phyloP scores from a whole-genome alignment of 1,139 yeast genomes.

The Blastobotrys indianensis region DNA sequence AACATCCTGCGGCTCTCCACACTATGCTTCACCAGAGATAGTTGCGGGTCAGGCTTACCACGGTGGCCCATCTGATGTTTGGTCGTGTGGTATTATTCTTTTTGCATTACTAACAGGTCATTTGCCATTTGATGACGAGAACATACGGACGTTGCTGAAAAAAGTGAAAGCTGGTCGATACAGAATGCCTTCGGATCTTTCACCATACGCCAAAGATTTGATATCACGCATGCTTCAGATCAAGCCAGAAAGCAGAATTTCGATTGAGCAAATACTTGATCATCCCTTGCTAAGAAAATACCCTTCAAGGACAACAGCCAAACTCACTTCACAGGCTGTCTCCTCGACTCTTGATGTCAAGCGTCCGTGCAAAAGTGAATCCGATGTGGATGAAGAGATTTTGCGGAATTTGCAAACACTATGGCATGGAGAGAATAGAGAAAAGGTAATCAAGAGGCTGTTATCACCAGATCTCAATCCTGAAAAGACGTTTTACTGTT shows the following conservation, averaged over 20 bases:
- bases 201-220: slow-evolving; percentile 79
- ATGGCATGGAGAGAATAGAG: slow-evolving; percentile 80
- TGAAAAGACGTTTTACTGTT: slow-evolving; percentile 85
- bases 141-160: slow-evolving; percentile 73
- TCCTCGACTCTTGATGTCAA: slow-evolving; percentile 19
- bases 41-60: slow-evolving; percentile 92
- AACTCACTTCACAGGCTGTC: neutral
- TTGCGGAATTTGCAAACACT: slow-evolving; percentile 78
- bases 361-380: slow-evolving; percentile 43
- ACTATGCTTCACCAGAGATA: slow-evolving; percentile 96
- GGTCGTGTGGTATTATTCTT: slow-evolving; percentile 97
- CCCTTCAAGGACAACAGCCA: slow-evolving; percentile 33
- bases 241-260: slow-evolving; percentile 68
- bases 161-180: slow-evolving; percentile 90
- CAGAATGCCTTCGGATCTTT: slow-evolving; percentile 73
- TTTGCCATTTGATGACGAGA: slow-evolving; percentile 94
- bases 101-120: slow-evolving; percentile 93
- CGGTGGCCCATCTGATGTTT: slow-evolving; percentile 95
- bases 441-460: slow-evolving; percentile 54
- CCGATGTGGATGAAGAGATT: slow-evolving; percentile 74
- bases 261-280: slow-evolving; percentile 60
- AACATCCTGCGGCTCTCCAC: slow-evolving; percentile 97
- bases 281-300: slow-evolving; percentile 82
- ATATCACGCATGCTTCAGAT: slow-evolving; percentile 77
- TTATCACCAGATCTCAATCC: slow-evolving; percentile 58